Conservation (phyloP, 2,329 filamentous ascomycete species). For the Dactylellina parvicollis region DNA sequence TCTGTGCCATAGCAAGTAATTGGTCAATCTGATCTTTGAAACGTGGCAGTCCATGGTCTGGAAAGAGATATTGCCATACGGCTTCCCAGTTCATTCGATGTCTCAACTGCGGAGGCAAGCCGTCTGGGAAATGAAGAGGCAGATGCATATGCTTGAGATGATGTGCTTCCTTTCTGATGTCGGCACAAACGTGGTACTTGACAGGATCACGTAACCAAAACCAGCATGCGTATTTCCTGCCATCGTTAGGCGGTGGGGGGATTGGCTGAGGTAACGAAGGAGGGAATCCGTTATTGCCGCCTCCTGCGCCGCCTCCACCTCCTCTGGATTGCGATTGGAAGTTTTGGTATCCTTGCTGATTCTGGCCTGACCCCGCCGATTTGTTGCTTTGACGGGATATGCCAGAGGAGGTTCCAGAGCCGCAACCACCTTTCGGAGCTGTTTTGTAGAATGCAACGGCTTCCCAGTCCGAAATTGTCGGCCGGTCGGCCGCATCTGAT, state of each 20-base stretch:
- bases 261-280: constrained; percentile 46
- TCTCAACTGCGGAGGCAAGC: constrained; percentile 21
- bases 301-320: constrained; percentile 16
- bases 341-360: constrained; percentile 17
- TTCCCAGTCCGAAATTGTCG: constrained; percentile 30
- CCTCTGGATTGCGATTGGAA: constrained; percentile 19
- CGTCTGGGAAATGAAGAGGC: constrained; percentile 29
- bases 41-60: constrained; percentile 2
- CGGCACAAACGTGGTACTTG: constrained; percentile 33
- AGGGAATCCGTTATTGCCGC: constrained; percentile 33
- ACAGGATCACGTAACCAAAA: constrained; percentile 48
- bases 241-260: constrained; percentile 37
- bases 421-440: constrained; percentile 12
- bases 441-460: constrained; percentile 25
- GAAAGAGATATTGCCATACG: constrained; percentile 41
- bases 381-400: constrained; percentile 24
- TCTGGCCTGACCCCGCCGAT: constrained; percentile 15
- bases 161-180: constrained; percentile 45
- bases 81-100: constrained; percentile 41
- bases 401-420: constrained; percentile 32
- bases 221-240: constrained; percentile 49
- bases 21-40: constrained; percentile 37
- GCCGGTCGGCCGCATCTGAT: background rate
- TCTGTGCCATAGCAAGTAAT: constrained; percentile 33
- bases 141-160: constrained; percentile 47